phyloP scores from a whole-genome alignment of 2,329 filamentous ascomycete genomes.

The Colletotrichum navitas region DNA sequence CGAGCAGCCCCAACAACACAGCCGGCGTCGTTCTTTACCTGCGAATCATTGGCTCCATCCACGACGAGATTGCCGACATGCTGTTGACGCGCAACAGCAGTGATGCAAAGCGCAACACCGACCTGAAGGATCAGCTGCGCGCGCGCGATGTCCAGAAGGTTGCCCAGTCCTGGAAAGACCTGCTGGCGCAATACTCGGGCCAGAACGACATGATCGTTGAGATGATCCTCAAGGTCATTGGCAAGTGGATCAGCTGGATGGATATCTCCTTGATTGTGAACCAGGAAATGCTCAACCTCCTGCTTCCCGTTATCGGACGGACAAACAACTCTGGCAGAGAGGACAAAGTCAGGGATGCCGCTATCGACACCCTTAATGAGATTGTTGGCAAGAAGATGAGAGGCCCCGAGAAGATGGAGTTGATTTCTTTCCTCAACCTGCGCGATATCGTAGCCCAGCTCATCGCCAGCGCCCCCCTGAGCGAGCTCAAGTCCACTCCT shows the following conservation, averaged over 20 bases:
- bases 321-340: slow-evolving; percentile 70
- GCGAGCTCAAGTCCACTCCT: slow-evolving; percentile 82
- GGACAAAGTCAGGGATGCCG: slow-evolving; percentile 88
- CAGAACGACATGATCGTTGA: slow-evolving; percentile 81
- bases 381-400: slow-evolving; percentile 99
- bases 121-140: slow-evolving; percentile 91
- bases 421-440: slow-evolving; percentile 92
- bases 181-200: slow-evolving; percentile 81
- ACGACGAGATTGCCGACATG: slow-evolving; percentile 97
- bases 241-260: slow-evolving; percentile 99
- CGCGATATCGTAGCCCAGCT: slow-evolving; percentile 88
- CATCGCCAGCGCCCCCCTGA: slow-evolving; percentile 83
- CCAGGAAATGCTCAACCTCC: slow-evolving; percentile 83
- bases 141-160: slow-evolving; percentile 90
- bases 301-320: slow-evolving; percentile 90
- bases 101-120: slow-evolving; percentile 87
- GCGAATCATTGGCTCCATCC: slow-evolving; percentile 87
- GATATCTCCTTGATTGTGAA: slow-evolving; percentile 96
- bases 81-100: slow-evolving; percentile 81
- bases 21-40: slow-evolving; percentile 88
- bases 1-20: slow-evolving; percentile 70
- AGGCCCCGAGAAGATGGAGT: slow-evolving; percentile 89
- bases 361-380: slow-evolving; percentile 94
- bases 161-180: slow-evolving; percentile 90
- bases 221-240: slow-evolving; percentile 90